Evolutionary conservation across 768 basidiomycete species (phyloP).

Genomic region (Podaxis mareebaensis): DNA sequence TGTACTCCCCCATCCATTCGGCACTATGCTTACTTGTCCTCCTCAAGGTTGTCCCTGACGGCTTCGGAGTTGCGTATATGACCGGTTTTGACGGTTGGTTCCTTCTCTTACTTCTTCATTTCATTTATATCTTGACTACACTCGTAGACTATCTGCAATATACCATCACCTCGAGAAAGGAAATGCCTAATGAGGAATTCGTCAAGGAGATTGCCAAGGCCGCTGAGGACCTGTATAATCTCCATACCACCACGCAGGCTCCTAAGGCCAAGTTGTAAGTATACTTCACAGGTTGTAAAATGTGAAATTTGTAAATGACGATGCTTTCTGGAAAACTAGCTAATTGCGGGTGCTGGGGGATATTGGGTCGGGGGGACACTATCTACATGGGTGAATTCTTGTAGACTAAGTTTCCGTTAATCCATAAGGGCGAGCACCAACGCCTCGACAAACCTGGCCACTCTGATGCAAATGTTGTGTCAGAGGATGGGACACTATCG

Average conservation of each 20-base stretch:
- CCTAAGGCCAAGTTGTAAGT: constrained; percentile 37
- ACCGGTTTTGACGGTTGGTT: constrained; percentile 78
- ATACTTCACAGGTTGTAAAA: background rate
- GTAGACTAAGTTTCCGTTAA: no score
- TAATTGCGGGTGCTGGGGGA: background rate
- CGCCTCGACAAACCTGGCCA: no score
- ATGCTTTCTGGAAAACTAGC: background rate
- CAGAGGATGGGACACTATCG: no score
- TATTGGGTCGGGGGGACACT: background rate
- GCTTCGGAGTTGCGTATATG: constrained; percentile 94
- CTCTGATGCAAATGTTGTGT: no score
- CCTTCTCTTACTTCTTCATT: background rate
- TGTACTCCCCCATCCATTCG: background rate
- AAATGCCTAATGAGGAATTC: constrained; percentile 80
- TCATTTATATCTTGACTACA: constrained; percentile 14
- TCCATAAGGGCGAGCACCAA: no score
- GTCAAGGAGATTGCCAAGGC: constrained; percentile 64
- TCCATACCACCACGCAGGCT: constrained; percentile 39
- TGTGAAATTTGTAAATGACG: background rate
- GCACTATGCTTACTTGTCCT: background rate
- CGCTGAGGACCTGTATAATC: constrained; percentile 66
- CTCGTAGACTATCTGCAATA: constrained; percentile 74
- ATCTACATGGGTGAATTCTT: background rate
- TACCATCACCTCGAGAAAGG: constrained; percentile 83
- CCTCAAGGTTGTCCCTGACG: constrained; percentile 80